phyloP scores from a whole-genome alignment of 768 basidiomycete species.

The Sarcomyxa edulis region DNA sequence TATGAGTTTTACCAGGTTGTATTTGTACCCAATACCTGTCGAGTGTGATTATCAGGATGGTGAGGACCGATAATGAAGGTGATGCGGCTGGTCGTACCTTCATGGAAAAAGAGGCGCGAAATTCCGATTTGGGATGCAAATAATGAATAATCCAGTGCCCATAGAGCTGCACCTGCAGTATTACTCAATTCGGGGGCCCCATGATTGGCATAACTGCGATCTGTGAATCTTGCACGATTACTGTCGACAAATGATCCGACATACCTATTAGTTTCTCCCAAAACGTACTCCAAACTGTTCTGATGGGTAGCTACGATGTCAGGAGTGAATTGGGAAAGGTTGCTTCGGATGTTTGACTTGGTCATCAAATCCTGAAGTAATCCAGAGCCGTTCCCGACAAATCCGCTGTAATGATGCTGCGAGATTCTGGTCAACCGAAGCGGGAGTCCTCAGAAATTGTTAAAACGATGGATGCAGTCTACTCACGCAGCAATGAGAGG shows the following conservation, averaged over 20 bases:
- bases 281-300: conserved; percentile 49
- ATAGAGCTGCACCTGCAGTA: conserved; percentile 63
- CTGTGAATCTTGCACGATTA: not conserved
- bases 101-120: conserved; percentile 54
- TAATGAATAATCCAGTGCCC: conserved; percentile 61
- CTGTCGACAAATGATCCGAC: conserved; percentile 26
- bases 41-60: no score
- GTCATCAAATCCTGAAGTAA: conserved; percentile 62
- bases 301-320: conserved; percentile 47
- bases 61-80: no score
- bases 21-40: conserved; percentile 68
- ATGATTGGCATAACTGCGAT: conserved; percentile 12
- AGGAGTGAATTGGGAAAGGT: conserved; percentile 42
- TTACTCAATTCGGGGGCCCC: conserved; percentile 56
- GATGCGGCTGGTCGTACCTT: no score
- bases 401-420: conserved; percentile 52
- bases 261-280: conserved; percentile 61
- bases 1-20: conserved; percentile 42
- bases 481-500: conserved; percentile 48
- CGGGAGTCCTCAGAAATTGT: not conserved
- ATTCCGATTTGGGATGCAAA: conserved; percentile 55
- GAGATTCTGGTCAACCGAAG: conserved; percentile 35
- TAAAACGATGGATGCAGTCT: not conserved
- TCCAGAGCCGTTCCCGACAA: conserved; percentile 47
- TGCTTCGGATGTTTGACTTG: conserved; percentile 50